A percentile compares a stretch with the other conserved stretches of the same genome.
Conservation (phyloP, 441 rosid species). For the Theobroma grandiflorum region DNA sequence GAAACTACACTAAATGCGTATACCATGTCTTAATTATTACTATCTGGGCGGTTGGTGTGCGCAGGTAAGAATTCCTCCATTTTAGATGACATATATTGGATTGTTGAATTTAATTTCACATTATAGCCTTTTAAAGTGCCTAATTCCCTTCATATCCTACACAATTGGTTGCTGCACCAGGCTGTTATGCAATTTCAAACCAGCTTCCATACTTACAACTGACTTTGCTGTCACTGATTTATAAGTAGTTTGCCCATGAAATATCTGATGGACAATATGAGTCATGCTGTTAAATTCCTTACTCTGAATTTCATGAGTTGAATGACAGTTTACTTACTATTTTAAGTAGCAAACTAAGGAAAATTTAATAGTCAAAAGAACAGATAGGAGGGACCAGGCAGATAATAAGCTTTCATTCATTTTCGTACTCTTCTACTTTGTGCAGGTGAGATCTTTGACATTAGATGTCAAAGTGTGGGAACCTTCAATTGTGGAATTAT, state of each 20-base stretch:
- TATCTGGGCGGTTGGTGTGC: background rate
- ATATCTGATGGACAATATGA: background rate
- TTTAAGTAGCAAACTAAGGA: background rate
- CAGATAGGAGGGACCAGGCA: background rate
- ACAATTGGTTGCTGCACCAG: background rate
- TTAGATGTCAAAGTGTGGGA: slow-evolving; percentile 98
- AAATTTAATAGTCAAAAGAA: background rate
- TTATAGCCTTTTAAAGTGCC: slow-evolving; percentile 5
- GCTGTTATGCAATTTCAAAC: background rate
- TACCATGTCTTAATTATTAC: slow-evolving; percentile 1
- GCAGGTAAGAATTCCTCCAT: background rate
- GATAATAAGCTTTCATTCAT: background rate
- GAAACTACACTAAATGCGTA: background rate
- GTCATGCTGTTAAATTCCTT: background rate
- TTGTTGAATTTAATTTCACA: background rate
- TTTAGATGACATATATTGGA: background rate
- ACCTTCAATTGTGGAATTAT: slow-evolving; percentile 79
- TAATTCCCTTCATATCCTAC: slow-evolving; percentile 2
- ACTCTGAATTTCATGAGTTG: slow-evolving; percentile 14
- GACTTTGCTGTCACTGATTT: slow-evolving; percentile 14
- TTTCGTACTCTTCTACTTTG: slow-evolving; percentile 28
- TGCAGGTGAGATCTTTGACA: slow-evolving; percentile 90
- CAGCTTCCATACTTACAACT: slow-evolving; percentile 11
- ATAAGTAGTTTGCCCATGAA: slow-evolving; percentile 18
- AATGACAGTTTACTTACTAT: slow-evolving; percentile 1